Conservation (phyloP, 2,329 filamentous ascomycete genomes). For the Diaporthe nobilis region DNA sequence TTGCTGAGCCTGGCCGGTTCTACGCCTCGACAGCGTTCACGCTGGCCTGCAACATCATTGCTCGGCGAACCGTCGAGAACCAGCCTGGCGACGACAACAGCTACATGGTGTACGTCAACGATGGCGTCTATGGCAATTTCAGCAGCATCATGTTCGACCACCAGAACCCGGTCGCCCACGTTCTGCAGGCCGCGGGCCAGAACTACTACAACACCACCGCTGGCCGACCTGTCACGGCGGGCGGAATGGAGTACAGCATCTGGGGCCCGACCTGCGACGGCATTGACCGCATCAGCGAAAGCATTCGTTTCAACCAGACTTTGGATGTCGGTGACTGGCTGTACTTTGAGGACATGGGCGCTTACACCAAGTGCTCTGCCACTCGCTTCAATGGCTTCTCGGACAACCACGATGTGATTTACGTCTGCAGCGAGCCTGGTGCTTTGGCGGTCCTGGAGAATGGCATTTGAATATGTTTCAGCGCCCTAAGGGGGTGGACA, state of each 20-base stretch:
- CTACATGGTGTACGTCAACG: slow-evolving; percentile 98
- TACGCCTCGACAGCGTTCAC: slow-evolving; percentile 96
- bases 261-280: slow-evolving; percentile 99
- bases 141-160: slow-evolving; percentile 99
- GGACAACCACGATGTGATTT: slow-evolving; percentile 92
- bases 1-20: slow-evolving; percentile 96
- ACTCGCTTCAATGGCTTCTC: slow-evolving; percentile 98
- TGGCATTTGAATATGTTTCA: neutral
- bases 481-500: neutral
- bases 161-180: slow-evolving; percentile 88
- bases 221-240: slow-evolving; percentile 60
- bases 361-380: slow-evolving; percentile 98
- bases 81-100: slow-evolving; percentile 72
- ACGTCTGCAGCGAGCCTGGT: slow-evolving; percentile 93
- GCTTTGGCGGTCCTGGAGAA: slow-evolving; percentile 77
- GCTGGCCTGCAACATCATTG: slow-evolving; percentile 95
- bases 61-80: slow-evolving; percentile 88
- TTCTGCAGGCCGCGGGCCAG: slow-evolving; percentile 75
- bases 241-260: slow-evolving; percentile 85
- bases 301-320: slow-evolving; percentile 80
- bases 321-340: slow-evolving; percentile 97
- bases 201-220: slow-evolving; percentile 70
- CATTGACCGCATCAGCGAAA: slow-evolving; percentile 92
- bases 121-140: slow-evolving; percentile 98
- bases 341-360: slow-evolving; percentile 99